A percentile compares a stretch with the other conserved stretches of the same genome.
These are phyloP conservation scores for Adansonia rubrostipa DNA, from an alignment of 441 rosid species.

Conservation along the genomic window DNA sequence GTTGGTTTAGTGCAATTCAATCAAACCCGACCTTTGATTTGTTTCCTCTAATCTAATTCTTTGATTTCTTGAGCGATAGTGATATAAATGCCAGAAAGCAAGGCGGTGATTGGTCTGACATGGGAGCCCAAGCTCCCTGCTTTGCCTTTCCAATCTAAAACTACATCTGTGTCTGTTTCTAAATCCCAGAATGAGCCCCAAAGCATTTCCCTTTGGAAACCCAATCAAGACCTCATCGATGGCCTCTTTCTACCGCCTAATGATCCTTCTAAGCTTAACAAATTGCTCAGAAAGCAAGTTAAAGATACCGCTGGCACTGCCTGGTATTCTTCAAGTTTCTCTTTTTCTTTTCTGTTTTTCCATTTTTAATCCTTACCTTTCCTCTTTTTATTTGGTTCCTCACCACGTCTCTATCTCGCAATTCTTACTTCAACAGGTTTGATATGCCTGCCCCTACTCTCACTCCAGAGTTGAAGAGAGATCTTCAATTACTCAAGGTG, in stretches of 20 bases:
- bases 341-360: not conserved
- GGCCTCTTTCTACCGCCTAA: conserved; percentile 80
- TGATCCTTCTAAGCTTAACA: conserved; percentile 75
- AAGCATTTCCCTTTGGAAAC: conserved; percentile 58
- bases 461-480: conserved; percentile 85
- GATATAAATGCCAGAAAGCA: conserved; percentile 43
- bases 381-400: not conserved
- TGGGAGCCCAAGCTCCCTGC: conserved; percentile 84
- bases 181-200: conserved; percentile 27
- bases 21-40: not conserved
- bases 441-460: conserved; percentile 90
- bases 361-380: not conserved
- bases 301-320: conserved; percentile 70
- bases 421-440: conserved; percentile 20
- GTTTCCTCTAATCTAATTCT: not conserved
- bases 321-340: conserved; percentile 48
- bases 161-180: conserved; percentile 15
- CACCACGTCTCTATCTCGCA: not conserved
- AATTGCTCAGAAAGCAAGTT: conserved; percentile 61
- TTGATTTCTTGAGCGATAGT: not conserved
- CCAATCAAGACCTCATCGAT: conserved; percentile 66
- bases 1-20: no score
- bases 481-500: conserved; percentile 90
- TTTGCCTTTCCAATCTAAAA: conserved; percentile 28
- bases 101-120: conserved; percentile 68